Conservation (phyloP, 768 basidiomycete species). For the Leccinum sublutescens region DNA sequence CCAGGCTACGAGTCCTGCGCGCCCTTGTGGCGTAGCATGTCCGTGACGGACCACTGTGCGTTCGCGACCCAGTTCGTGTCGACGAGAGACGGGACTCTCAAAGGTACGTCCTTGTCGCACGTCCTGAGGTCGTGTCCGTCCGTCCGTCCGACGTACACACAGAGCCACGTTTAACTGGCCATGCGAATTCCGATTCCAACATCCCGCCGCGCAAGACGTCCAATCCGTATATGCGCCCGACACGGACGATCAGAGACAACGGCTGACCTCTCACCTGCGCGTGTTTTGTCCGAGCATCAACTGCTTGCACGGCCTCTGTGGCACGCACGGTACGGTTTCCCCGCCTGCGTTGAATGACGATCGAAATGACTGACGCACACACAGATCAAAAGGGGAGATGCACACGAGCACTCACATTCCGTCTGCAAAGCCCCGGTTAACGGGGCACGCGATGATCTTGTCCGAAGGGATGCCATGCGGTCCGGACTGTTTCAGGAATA, state of each 20-base stretch:
- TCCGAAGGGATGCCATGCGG: slow-evolving; percentile 33
- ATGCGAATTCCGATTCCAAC: slow-evolving; percentile 13
- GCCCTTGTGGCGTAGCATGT: slow-evolving; percentile 37
- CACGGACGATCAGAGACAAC: slow-evolving; percentile 28
- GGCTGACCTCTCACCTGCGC: slow-evolving; percentile 32
- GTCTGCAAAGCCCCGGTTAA: background rate
- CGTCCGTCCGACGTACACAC: background rate
- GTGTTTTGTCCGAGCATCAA: slow-evolving; percentile 47
- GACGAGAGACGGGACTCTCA: background rate
- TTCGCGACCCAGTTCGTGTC: too few relatives aligned
- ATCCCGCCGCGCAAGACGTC: background rate
- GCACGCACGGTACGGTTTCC: slow-evolving; percentile 34
- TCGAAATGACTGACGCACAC: too few relatives aligned
- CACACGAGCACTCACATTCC: too few relatives aligned
- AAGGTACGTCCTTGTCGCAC: too few relatives aligned
- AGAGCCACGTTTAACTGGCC: slow-evolving; percentile 44
- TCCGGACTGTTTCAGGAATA: slow-evolving; percentile 29
- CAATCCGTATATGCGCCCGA: slow-evolving; percentile 13
- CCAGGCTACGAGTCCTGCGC: slow-evolving; percentile 48
- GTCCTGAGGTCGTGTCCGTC: too few relatives aligned
- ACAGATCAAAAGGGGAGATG: too few relatives aligned
- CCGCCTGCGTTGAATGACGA: background rate
- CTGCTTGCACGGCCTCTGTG: slow-evolving; percentile 42
- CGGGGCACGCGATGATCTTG: slow-evolving; percentile 23
- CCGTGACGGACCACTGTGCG: background rate